Evolutionary conservation across 768 basidiomycete genomes (phyloP).

Genomic region (Saitozyma podzolica): DNA sequence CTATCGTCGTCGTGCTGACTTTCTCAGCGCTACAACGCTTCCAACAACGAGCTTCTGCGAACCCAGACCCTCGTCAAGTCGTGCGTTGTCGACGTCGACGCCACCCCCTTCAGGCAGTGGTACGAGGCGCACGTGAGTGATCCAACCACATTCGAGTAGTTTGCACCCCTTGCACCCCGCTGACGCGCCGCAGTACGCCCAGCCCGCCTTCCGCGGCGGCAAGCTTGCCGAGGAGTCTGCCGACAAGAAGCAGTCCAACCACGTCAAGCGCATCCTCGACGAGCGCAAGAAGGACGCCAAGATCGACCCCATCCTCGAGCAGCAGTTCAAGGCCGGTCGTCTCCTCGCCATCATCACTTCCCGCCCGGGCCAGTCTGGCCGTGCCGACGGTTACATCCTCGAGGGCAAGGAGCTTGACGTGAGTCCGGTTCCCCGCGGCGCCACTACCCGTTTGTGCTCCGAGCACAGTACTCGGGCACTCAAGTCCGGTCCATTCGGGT

Average conservation of each 20-base stretch:
- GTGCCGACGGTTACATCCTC: constrained; percentile 93
- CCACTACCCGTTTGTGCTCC: too few relatives aligned
- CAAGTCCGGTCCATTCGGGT: constrained; percentile 5
- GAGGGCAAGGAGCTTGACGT: constrained; percentile 99
- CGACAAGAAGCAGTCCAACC: constrained; percentile 80
- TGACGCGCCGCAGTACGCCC: constrained; percentile 70
- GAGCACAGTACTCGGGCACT: too few relatives aligned
- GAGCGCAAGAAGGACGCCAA: constrained; percentile 94
- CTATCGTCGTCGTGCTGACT: constrained; percentile 7
- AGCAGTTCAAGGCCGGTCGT: constrained; percentile 90
- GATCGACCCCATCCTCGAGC: constrained; percentile 82
- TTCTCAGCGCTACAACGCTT: constrained; percentile 88
- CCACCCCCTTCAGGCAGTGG: constrained; percentile 99
- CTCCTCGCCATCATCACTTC: constrained; percentile 90
- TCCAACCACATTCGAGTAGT: background rate
- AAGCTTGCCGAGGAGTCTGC: constrained; percentile 61
- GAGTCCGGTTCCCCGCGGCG: constrained; percentile 13
- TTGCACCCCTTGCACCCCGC: constrained; percentile 1
- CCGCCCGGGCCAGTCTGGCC: constrained; percentile 94
- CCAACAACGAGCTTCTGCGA: constrained; percentile 99
- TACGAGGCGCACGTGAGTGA: constrained; percentile 91
- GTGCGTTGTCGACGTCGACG: constrained; percentile 95
- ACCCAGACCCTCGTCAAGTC: constrained; percentile 99
- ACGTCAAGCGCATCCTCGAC: constrained; percentile 80
- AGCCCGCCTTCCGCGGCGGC: constrained; percentile 78